Evolutionary conservation across 441 rosid genomes (phyloP), one percentile per base, ranked within the genome.

Genomic region (Breynia disticha): DNA sequence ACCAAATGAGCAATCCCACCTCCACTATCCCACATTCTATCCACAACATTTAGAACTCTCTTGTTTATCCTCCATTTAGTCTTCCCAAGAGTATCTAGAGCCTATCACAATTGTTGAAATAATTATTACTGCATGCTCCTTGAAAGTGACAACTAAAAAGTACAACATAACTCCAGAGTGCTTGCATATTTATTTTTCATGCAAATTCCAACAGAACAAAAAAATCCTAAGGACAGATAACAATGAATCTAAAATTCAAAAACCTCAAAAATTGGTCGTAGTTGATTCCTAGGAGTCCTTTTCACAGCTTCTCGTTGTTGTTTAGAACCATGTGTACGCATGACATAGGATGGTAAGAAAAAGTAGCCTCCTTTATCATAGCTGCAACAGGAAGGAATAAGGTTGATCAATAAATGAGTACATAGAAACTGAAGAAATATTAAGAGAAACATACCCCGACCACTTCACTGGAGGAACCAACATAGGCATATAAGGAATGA

Each of bases 401-500:
- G 52, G 52, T 54, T 59, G 22, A 65, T 41, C 10, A 3, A 41
- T 13, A 41, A 41, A 41, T 41, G 44, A 41, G n/a, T 41, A 41
- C 1, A 15, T 6, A 11, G n/a, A 41, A 41, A 41, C 10, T 1
- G n/a, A 41, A 41, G n/a, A 4, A 41, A 41, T 9, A 41, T 15
- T 41, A 41, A 11, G 44, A 15, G 44, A 54, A 46, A 1, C 69
- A 58, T 85, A 94, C 99, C 97, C 79, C 44, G 79, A 76, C 99
- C 99, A 94, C 53, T 83, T 80, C 70, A 78, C 72, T 16, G 97
- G 96, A 37, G 96, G 96, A 59, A 94, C 87, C 89, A 94, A 67
- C 99, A 94, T 94, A 65, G 97, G 99, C 96, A 85, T 85, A 65
- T 89, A 94, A 62, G 97, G 95, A 64, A 94, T 80, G 71, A 94